Percentiles rank a stretch among this genome's conserved stretches.
Evolutionary conservation across 176 grass and related monocot species (phyloP).

Genomic region (Otatea glauca): DNA sequence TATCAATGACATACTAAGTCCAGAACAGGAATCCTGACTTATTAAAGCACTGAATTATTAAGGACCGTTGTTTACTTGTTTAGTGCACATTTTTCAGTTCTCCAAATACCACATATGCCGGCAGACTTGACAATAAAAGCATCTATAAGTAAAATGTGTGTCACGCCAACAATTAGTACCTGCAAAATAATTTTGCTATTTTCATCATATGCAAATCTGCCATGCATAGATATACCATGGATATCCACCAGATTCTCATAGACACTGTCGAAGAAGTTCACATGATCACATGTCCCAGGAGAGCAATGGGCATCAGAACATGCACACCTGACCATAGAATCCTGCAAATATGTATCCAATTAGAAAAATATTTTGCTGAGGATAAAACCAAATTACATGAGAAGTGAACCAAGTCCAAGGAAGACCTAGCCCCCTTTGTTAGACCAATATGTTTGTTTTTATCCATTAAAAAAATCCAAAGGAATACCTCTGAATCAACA

Average conservation of each 20-base stretch:
- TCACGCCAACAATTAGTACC: constrained; percentile 52
- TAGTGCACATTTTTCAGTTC: neutral
- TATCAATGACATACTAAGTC: constrained; percentile 6
- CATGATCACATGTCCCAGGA: constrained; percentile 75
- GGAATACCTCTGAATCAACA: constrained; percentile 67
- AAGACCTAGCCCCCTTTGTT: neutral
- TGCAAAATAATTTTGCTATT: constrained; percentile 69
- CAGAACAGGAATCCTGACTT: neutral
- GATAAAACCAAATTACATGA: neutral
- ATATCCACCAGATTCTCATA: constrained; percentile 69
- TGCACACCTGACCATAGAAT: constrained; percentile 58
- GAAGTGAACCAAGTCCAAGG: neutral
- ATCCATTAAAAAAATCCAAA: constrained; percentile 11
- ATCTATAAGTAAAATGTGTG: neutral
- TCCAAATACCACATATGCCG: neutral
- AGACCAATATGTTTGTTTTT: constrained; percentile 15
- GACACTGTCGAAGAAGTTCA: constrained; percentile 66
- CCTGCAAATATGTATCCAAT: constrained; percentile 54
- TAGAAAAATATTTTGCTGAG: constrained; percentile 42
- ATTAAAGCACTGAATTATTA: neutral
- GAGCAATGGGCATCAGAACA: constrained; percentile 59
- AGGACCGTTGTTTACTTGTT: neutral
- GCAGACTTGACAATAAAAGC: neutral
- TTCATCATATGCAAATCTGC: constrained; percentile 86
- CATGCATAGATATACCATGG: constrained; percentile 58